Conservation (phyloP, 73 alveolate species). For the Symbiodinium pilosum region DNA sequence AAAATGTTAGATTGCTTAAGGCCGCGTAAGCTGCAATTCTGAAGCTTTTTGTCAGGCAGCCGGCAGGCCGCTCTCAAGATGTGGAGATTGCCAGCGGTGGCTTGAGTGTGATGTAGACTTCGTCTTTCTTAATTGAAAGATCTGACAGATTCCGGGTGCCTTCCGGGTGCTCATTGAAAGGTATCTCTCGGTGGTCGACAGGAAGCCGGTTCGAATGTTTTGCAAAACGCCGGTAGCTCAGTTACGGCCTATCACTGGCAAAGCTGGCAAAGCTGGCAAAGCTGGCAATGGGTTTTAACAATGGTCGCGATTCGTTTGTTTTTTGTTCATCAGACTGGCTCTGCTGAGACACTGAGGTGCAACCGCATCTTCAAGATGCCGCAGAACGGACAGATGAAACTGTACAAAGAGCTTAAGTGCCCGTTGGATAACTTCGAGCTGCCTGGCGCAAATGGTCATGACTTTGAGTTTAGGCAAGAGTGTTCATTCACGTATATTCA, state of each 20-base stretch:
- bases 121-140: too few species aligned
- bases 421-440: constrained; percentile 96
- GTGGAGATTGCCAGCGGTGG: constrained; percentile 95
- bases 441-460: not conserved
- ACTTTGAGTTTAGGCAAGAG: too few species aligned
- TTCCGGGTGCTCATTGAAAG: not conserved
- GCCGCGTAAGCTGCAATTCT: not conserved
- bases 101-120: too few species aligned
- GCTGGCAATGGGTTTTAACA: constrained; percentile 29
- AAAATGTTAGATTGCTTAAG: too few species aligned
- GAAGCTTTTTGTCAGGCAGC: constrained; percentile 37
- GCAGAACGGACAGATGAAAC: constrained; percentile 68
- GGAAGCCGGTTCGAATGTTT: constrained; percentile 71
- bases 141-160: too few species aligned
- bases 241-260: not conserved
- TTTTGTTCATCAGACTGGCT: too few species aligned
- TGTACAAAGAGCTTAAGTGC: constrained; percentile 94
- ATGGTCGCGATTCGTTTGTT: not conserved
- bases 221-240: constrained; percentile 54
- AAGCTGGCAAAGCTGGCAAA: constrained; percentile 24
- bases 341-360: constrained; percentile 12
- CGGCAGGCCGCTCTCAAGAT: constrained; percentile 94
- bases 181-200: constrained; percentile 72
- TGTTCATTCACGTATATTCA: too few species aligned
- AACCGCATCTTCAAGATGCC: constrained; percentile 59